Percentiles rank a stretch among this genome's conserved stretches.
These are phyloP conservation scores for Yamadazyma trypodendri DNA, from an alignment of 1,139 yeast genomes.

Conservation along the genomic window DNA sequence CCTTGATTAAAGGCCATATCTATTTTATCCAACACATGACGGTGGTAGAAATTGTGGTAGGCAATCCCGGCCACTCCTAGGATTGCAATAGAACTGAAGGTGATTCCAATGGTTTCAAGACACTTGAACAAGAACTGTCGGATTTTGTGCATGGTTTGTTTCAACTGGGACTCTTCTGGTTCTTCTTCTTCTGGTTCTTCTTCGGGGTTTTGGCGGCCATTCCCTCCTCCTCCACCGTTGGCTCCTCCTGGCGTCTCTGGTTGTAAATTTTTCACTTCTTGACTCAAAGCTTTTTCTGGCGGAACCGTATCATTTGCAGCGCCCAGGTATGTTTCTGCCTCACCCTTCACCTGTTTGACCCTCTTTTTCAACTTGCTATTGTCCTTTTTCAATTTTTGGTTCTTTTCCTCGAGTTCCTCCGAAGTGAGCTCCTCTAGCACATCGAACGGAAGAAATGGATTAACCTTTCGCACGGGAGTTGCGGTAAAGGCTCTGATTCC, in stretches of 20 bases:
- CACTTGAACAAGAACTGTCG: slow-evolving; percentile 41
- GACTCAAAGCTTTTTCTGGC: slow-evolving; percentile 6
- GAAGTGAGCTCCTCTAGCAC: slow-evolving; percentile 29
- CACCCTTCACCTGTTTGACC: slow-evolving; percentile 16
- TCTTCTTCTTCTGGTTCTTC: slow-evolving; percentile 16
- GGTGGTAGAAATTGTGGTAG: slow-evolving; percentile 63
- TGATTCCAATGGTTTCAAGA: slow-evolving; percentile 71
- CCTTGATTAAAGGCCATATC: slow-evolving; percentile 65
- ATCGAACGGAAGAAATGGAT: slow-evolving; percentile 33
- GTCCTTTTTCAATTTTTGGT: slow-evolving; percentile 24
- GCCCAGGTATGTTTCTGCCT: slow-evolving; percentile 14
- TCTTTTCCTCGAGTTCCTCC: slow-evolving; percentile 30
- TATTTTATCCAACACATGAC: slow-evolving; percentile 64
- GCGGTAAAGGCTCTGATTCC: neutral
- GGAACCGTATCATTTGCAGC: neutral
- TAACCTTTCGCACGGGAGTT: slow-evolving; percentile 14
- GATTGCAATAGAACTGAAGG: slow-evolving; percentile 69
- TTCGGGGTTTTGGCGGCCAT: slow-evolving; percentile 17
- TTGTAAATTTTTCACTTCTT: slow-evolving; percentile 15
- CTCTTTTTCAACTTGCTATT: slow-evolving; percentile 25
- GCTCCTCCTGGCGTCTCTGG: slow-evolving; percentile 8
- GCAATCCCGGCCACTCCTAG: slow-evolving; percentile 70
- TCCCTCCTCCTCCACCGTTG: too few relatives aligned
- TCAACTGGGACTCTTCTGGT: slow-evolving; percentile 14
- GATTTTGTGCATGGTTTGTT: slow-evolving; percentile 13